A percentile compares a stretch with the other conserved stretches of the same genome.
Evolutionary conservation across 2,329 filamentous ascomycete genomes (phyloP).

Genomic region (Xylaria arbuscula): DNA sequence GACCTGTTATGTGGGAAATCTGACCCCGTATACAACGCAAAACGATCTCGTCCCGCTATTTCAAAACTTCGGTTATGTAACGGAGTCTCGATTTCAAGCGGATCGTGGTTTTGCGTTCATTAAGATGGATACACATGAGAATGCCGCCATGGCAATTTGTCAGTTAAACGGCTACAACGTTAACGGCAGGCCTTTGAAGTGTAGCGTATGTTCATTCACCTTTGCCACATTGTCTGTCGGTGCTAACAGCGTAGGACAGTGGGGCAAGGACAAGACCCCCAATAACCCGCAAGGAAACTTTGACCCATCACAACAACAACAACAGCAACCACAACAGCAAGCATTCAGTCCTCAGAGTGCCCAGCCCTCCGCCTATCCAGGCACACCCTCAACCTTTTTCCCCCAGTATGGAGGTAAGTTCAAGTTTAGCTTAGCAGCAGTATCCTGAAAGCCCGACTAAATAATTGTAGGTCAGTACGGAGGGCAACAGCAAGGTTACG

Average conservation of each 20-base stretch:
- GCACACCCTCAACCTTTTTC: conserved; percentile 84
- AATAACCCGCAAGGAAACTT: conserved; percentile 75
- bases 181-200: conserved; percentile 95
- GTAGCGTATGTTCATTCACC: conserved; percentile 80
- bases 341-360: conserved; percentile 78
- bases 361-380: conserved; percentile 77
- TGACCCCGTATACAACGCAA: conserved; percentile 97
- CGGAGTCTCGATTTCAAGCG: conserved; percentile 97
- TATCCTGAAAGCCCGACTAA: conserved; percentile 44
- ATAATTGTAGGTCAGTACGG: conserved; percentile 63
- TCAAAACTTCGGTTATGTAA: conserved; percentile 97
- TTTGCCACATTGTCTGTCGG: conserved; percentile 30
- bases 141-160: conserved; percentile 97
- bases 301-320: conserved; percentile 73
- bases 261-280: conserved; percentile 98
- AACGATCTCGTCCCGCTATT: conserved; percentile 97
- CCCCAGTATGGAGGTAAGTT: conserved; percentile 89
- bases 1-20: conserved; percentile 96
- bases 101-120: conserved; percentile 98
- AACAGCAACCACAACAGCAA: conserved; percentile 67
- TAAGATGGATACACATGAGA: conserved; percentile 99
- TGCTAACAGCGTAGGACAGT: conserved; percentile 67
- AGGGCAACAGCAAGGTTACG: conserved; percentile 75
- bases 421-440: conserved; percentile 38
- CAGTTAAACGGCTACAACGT: conserved; percentile 98